Conservation (phyloP, 768 basidiomycete genomes). For the Lentinus brumalis region DNA sequence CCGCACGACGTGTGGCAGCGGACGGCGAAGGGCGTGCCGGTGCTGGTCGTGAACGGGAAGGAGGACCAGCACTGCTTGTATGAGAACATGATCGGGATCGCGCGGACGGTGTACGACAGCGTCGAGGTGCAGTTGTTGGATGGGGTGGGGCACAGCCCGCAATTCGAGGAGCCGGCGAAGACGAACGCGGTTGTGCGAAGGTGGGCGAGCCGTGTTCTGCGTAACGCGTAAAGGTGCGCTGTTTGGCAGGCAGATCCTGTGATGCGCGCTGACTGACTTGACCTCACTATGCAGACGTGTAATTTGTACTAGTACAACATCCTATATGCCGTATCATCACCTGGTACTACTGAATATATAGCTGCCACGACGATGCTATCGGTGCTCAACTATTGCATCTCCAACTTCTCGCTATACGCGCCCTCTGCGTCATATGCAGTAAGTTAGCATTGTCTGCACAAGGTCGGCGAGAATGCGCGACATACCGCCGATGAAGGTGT, state of each 20-base stretch:
- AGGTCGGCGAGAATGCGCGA: background rate
- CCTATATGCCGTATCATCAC: no score
- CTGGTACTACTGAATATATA: no score
- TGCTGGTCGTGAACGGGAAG: conserved; percentile 27
- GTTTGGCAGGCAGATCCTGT: no score
- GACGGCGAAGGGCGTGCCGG: conserved; percentile 19
- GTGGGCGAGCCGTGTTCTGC: conserved; percentile 31
- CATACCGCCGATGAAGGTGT: conserved; percentile 49
- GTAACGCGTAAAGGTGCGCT: background rate
- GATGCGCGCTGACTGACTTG: no score
- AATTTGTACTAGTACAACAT: no score
- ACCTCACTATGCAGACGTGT: no score
- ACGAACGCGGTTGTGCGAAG: conserved; percentile 17
- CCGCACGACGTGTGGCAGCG: conserved; percentile 23
- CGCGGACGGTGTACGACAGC: conserved; percentile 13
- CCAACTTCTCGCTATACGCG: no score
- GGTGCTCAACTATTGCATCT: no score
- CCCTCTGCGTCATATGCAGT: background rate
- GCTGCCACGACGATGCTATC: no score
- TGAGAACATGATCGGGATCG: conserved; percentile 19
- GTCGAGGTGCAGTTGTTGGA: conserved; percentile 23
- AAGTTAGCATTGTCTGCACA: background rate
- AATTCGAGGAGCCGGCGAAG: conserved; percentile 24
- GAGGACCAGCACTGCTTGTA: conserved; percentile 23
- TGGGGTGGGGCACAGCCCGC: conserved; percentile 26